Evolutionary conservation across 139 green algal species (phyloP).

Genomic region (Closterium sp.): DNA sequence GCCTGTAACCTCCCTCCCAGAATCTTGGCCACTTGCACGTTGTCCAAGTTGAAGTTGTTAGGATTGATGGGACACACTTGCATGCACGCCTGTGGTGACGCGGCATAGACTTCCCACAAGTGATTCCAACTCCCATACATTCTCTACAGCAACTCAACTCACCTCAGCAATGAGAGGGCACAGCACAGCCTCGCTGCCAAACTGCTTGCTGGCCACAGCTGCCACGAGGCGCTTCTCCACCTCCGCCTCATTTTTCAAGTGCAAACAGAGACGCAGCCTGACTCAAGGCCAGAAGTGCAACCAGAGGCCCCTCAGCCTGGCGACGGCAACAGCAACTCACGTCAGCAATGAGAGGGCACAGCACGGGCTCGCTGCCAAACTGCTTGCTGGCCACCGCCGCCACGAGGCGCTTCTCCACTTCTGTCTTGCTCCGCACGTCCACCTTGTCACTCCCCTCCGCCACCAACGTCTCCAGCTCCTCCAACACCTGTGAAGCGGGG

Average conservation of each 20-base stretch:
- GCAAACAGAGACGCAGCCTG: no score
- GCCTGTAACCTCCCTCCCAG: no score
- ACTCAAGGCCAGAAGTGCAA: no score
- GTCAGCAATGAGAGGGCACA: constrained; percentile 80
- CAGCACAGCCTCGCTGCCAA: constrained; percentile 81
- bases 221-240: constrained; percentile 70
- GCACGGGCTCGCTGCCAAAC: constrained; percentile 83
- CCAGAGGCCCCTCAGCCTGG: no score
- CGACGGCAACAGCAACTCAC: constrained; percentile 17
- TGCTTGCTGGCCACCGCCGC: constrained; percentile 80
- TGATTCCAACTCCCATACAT: no score
- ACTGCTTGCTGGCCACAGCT: constrained; percentile 77
- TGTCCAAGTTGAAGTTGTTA: no score
- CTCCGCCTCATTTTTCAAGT: constrained; percentile 58
- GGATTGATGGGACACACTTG: no score
- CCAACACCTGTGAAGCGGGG: constrained; percentile 64
- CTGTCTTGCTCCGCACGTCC: constrained; percentile 74
- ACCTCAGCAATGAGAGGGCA: constrained; percentile 75
- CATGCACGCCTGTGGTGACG: no score
- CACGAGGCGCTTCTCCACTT: constrained; percentile 68
- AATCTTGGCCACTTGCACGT: no score
- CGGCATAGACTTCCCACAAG: no score
- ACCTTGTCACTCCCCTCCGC: constrained; percentile 72
- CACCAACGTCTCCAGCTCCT: constrained; percentile 80
- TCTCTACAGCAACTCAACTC: background rate